These are phyloP conservation scores for Xylaria palmicola DNA, from an alignment of 495 filamentous ascomycete species.

Conservation along the genomic window DNA sequence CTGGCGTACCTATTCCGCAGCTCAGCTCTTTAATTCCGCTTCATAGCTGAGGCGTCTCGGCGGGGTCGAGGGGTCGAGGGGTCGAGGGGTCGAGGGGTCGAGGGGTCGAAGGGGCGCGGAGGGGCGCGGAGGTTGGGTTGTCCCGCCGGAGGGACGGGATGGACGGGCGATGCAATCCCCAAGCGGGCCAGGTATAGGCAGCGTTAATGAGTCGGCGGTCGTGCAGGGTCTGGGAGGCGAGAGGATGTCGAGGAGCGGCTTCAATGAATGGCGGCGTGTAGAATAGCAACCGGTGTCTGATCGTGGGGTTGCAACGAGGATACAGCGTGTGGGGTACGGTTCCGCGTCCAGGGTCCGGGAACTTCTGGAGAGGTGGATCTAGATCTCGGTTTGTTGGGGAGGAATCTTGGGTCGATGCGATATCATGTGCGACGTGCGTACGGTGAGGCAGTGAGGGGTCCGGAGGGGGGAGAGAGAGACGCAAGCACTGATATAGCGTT, in stretches of 20 bases:
- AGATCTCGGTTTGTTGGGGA: background rate
- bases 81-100: too few relatives aligned
- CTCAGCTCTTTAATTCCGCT: background rate
- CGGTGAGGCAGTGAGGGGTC: too few relatives aligned
- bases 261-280: too few relatives aligned
- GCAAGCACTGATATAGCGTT: background rate
- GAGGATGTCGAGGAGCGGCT: too few relatives aligned
- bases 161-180: background rate
- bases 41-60: background rate
- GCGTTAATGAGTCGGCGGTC: too few relatives aligned
- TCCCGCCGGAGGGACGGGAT: background rate
- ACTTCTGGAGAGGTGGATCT: slow-evolving; percentile 7
- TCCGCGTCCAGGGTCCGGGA: slow-evolving; percentile 25
- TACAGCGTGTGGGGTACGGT: slow-evolving; percentile 13
- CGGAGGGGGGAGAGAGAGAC: too few relatives aligned
- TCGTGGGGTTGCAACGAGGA: slow-evolving; percentile 14
- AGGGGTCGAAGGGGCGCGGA: background rate
- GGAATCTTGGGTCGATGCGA: background rate
- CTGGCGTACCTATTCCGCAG: too few relatives aligned
- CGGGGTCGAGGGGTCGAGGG: too few relatives aligned
- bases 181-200: too few relatives aligned
- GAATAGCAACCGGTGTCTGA: background rate
- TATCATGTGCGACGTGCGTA: background rate
- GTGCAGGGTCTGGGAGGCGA: background rate
- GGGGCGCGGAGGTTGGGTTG: background rate